A percentile compares a stretch with the other conserved stretches of the same genome.
phyloP scores from a whole-genome alignment of 352 stramenopile genomes.

The Elongisporangium prolatum region DNA sequence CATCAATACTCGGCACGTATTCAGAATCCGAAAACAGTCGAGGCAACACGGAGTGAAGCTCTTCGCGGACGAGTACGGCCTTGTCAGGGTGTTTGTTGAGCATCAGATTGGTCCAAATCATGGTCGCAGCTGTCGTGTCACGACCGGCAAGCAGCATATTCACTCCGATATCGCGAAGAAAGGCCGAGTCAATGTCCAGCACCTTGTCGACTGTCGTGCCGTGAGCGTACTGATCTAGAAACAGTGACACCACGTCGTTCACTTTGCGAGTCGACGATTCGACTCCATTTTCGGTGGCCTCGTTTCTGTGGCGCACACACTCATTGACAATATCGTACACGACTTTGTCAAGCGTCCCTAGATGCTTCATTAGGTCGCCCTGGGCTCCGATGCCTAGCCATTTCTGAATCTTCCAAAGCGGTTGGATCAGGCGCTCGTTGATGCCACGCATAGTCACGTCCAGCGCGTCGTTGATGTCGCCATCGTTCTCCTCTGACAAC shows the following conservation, averaged over 20 bases:
- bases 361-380: slow-evolving; percentile 2
- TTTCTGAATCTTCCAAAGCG: slow-evolving; percentile 15
- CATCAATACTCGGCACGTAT: slow-evolving; percentile 38
- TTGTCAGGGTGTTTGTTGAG: slow-evolving; percentile 37
- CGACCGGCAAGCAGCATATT: slow-evolving; percentile 49
- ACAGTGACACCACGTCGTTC: slow-evolving; percentile 16
- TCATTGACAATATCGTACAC: slow-evolving; percentile 7
- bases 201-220: slow-evolving; percentile 17
- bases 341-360: slow-evolving; percentile 6
- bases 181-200: slow-evolving; percentile 24
- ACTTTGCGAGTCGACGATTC: neutral
- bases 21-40: slow-evolving; percentile 15
- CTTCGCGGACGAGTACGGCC: slow-evolving; percentile 34
- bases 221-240: slow-evolving; percentile 10
- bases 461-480: neutral
- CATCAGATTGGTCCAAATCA: slow-evolving; percentile 64
- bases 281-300: neutral
- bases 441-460: neutral
- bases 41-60: slow-evolving; percentile 39
- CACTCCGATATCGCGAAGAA: slow-evolving; percentile 49
- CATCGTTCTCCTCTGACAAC: neutral
- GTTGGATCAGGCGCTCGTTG: slow-evolving; percentile 3
- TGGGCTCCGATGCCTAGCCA: slow-evolving; percentile 11
- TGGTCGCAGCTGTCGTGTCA: slow-evolving; percentile 39
- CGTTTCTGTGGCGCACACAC: neutral